Conservation (phyloP, 2,329 filamentous ascomycete species). For the Hypoxylon sp. region DNA sequence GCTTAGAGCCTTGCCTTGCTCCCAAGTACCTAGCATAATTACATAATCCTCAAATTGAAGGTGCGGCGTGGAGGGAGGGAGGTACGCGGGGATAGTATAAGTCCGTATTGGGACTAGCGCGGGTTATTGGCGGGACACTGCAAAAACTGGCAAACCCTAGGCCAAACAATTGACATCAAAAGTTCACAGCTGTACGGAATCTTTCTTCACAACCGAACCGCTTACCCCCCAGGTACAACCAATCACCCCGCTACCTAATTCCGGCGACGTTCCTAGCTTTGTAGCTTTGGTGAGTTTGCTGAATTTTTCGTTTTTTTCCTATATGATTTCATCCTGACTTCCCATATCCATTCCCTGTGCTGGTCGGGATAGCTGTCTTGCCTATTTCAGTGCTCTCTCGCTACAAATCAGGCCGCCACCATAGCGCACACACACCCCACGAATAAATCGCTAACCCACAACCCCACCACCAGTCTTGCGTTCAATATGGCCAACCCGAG, state of each 20-base stretch:
- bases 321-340: background rate
- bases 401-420: slow-evolving; percentile 17
- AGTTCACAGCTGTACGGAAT: slow-evolving; percentile 40
- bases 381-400: slow-evolving; percentile 5
- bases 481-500: slow-evolving; percentile 90
- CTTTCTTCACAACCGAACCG: slow-evolving; percentile 43
- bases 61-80: background rate
- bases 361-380: slow-evolving; percentile 5
- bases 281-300: slow-evolving; percentile 26
- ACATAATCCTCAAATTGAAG: slow-evolving; percentile 1
- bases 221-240: slow-evolving; percentile 38
- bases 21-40: background rate
- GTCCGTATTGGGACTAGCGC: slow-evolving; percentile 36
- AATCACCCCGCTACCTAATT: slow-evolving; percentile 45
- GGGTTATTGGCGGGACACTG: slow-evolving; percentile 41
- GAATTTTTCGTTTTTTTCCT: slow-evolving; percentile 1
- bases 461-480: slow-evolving; percentile 38
- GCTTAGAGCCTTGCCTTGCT: background rate
- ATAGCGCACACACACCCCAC: slow-evolving; percentile 17
- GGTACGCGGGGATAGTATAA: slow-evolving; percentile 6
- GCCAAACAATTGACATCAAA: slow-evolving; percentile 40
- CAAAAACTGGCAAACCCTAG: slow-evolving; percentile 42
- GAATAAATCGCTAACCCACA: slow-evolving; percentile 23
- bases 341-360: background rate
- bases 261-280: slow-evolving; percentile 25